Percentiles rank a stretch among this genome's conserved stretches.
Conservation (phyloP, 805 yeast species). For the Candida chauliodis region DNA sequence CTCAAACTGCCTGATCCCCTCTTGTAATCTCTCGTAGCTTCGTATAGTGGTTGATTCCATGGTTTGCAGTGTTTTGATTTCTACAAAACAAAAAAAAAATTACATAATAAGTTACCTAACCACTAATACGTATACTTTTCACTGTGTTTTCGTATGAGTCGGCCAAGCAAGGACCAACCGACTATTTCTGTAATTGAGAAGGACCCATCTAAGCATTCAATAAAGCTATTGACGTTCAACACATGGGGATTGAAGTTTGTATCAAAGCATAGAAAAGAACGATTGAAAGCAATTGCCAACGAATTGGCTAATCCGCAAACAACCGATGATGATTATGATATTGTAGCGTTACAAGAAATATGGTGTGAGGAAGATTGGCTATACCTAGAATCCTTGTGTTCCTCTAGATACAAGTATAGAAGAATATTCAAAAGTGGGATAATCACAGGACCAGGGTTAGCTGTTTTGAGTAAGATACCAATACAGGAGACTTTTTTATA, state of each 20-base stretch:
- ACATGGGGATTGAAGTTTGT: slow-evolving; percentile 90
- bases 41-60: slow-evolving; percentile 7
- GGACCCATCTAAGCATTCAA: slow-evolving; percentile 14
- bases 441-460: slow-evolving; percentile 89
- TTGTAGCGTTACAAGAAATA: slow-evolving; percentile 90
- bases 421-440: slow-evolving; percentile 81
- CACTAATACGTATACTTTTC: too few relatives aligned
- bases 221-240: slow-evolving; percentile 65
- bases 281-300: slow-evolving; percentile 74
- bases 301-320: slow-evolving; percentile 40
- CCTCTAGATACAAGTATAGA: slow-evolving; percentile 52
- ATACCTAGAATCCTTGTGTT: slow-evolving; percentile 47
- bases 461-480: slow-evolving; percentile 78
- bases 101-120: neutral
- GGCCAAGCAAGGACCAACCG: neutral
- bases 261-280: slow-evolving; percentile 60
- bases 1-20: slow-evolving; percentile 4
- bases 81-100: neutral
- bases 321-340: slow-evolving; percentile 55
- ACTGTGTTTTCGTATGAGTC: neutral
- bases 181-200: neutral
- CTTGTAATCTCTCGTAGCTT: slow-evolving; percentile 4
- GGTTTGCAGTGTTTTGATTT: slow-evolving; percentile 2
- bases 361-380: slow-evolving; percentile 90
- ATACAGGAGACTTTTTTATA: slow-evolving; percentile 75